Evolutionary conservation across 495 filamentous ascomycete genomes (phyloP), one percentile per base, ranked within the genome.

Genomic region (Lepidopterella palustris): DNA sequence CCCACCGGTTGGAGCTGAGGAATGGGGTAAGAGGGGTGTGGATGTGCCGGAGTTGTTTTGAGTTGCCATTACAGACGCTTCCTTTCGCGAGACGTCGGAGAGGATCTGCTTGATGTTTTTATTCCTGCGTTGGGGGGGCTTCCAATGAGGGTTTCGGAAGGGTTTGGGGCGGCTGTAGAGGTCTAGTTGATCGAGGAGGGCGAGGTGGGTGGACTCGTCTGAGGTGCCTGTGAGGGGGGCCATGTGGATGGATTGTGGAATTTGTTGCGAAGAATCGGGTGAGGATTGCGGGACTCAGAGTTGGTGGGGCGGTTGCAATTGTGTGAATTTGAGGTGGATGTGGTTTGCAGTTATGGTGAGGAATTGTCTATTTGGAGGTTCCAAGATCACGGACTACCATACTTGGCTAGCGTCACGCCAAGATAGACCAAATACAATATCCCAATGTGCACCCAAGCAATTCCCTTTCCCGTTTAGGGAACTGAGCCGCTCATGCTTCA

Each of bases 71-170:
- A 87, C 82, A 4, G 87, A 88, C 6, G 88, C 87, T 76, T 92
- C 86, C 70, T 90, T 91, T 35, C 90, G 84, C 23, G 87, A 80
- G 26, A 85, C 89, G 64, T 98, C 93, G n/a, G 89, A 84, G 60
- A 98, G 80, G 59, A 97, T 90, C 70, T 95, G 89, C 73, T 97
- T 97, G 73, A 97, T 85, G 69, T 95, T 96, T 77, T 97, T 97
- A 79, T 97, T 97, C 72, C 93, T 90, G 13, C 93, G 90, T 72
- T 90, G 87, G 57, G 92, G 87, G 18, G 95, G 88, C 61, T 86
- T 89, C 92, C 92, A 98, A 69, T 84, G 73, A 0, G 86, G 77
- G 68, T 90, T 95, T 63, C 93, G 90, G 79, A 95, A 97, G 56
- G 83, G 87, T 71, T 91, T 90, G 24, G 80, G 85, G 68, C 89